Evolutionary conservation across 2,329 filamentous ascomycete species (phyloP).

Genomic region (Trichoderma sp.): DNA sequence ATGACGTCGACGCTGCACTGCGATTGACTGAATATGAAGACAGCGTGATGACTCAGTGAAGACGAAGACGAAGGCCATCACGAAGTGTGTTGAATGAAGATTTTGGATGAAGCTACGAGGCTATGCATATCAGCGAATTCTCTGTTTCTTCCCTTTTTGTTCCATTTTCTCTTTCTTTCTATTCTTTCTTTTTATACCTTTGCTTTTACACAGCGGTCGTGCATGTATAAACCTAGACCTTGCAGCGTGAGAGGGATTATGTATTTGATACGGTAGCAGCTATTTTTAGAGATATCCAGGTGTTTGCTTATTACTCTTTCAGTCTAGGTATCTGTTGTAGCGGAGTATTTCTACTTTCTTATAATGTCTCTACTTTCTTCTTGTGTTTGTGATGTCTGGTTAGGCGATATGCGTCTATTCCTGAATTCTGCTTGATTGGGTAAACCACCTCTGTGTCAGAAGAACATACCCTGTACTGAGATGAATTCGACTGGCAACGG

Average conservation of each 20-base stretch:
- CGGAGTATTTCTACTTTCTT: not conserved
- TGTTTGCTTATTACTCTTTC: conserved; percentile 1
- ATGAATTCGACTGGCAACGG: too few relatives aligned
- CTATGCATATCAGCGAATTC: not conserved
- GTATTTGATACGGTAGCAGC: conserved; percentile 12
- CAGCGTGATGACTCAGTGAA: conserved; percentile 28
- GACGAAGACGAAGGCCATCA: not conserved
- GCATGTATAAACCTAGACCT: conserved; percentile 13
- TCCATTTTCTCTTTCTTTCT: not conserved
- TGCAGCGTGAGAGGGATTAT: conserved; percentile 1
- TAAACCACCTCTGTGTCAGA: not conserved
- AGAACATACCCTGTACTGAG: not conserved
- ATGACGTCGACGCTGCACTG: conserved; percentile 80
- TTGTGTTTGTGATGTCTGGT: not conserved
- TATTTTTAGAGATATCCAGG: conserved; percentile 10
- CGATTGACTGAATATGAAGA: conserved; percentile 73
- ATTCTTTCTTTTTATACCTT: not conserved
- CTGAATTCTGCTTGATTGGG: not conserved
- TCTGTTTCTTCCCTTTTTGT: not conserved
- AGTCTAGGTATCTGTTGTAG: not conserved
- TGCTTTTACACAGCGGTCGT: conserved; percentile 13
- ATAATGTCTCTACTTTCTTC: not conserved
- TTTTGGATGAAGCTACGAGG: conserved; percentile 10
- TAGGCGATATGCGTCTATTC: not conserved
- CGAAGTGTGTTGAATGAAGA: not conserved